Percentiles rank a stretch among this genome's conserved stretches.
phyloP scores from a whole-genome alignment of 2,329 filamentous ascomycete genomes.

The Venturia aucupariae region DNA sequence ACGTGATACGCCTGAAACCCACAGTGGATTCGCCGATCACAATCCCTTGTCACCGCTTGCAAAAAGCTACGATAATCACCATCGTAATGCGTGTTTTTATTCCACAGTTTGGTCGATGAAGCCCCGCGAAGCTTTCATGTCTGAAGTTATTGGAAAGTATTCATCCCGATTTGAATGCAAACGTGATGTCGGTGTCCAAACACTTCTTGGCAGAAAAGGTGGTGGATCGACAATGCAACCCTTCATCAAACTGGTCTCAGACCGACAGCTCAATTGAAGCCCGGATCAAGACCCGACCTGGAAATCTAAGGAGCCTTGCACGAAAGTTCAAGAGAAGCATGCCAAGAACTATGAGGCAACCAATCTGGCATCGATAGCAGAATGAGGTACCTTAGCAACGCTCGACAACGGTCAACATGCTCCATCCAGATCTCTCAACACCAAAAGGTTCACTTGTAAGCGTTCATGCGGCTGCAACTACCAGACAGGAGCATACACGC shows the following conservation, averaged over 20 bases:
- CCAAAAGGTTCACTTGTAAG: not conserved
- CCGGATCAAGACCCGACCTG: not conserved
- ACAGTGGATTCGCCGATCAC: not conserved
- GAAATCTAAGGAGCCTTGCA: not conserved
- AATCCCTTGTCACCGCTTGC: not conserved
- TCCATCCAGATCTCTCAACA: not conserved
- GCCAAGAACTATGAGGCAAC: not conserved
- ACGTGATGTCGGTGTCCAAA: too few species aligned
- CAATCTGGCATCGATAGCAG: not conserved
- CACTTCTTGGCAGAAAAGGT: not conserved
- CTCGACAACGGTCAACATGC: not conserved
- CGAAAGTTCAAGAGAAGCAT: not conserved
- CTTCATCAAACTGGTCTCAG: not conserved
- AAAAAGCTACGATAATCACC: not conserved
- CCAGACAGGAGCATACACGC: constrained; percentile 3
- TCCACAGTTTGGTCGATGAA: not conserved
- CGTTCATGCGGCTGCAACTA: not conserved
- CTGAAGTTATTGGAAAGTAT: not conserved
- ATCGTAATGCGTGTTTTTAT: not conserved
- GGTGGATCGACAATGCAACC: not conserved
- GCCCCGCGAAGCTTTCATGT: not conserved
- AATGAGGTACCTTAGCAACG: not conserved
- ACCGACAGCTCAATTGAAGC: not conserved
- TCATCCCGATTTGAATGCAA: not conserved
- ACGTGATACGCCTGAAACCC: not conserved